Evolutionary conservation across 1,284 basidiomycete species (phyloP).

Genomic region (Naganishia sp.): DNA sequence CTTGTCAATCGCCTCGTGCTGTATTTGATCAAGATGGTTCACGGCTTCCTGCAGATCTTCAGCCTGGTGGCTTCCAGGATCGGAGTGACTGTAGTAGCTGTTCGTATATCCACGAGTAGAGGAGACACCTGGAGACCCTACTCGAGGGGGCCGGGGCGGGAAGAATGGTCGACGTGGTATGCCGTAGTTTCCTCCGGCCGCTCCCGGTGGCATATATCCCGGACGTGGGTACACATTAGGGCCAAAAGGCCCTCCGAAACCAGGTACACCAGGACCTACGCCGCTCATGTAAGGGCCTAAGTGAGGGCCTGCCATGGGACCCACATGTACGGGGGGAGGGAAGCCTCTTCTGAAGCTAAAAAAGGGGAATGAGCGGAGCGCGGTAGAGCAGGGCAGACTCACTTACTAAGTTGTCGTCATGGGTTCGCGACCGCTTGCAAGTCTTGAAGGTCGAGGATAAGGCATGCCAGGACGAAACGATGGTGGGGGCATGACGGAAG

Average conservation of each 20-base stretch:
- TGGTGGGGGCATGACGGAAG: conserved; percentile 35
- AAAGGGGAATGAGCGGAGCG: not conserved
- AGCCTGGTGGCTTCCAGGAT: conserved; percentile 21
- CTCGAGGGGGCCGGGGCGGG: conserved; percentile 30
- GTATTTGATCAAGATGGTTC: conserved; percentile 26
- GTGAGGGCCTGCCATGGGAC: conserved; percentile 45
- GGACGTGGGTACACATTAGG: conserved; percentile 38
- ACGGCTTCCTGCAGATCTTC: conserved; percentile 29
- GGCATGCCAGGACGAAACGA: conserved; percentile 36
- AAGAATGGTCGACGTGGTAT: conserved; percentile 30
- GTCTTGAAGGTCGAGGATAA: conserved; percentile 35
- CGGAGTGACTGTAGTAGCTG: conserved; percentile 32
- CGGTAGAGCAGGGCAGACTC: not conserved
- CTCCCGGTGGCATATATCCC: conserved; percentile 33
- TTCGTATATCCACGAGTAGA: conserved; percentile 31
- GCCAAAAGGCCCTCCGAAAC: conserved; percentile 50
- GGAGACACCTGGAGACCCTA: conserved; percentile 13
- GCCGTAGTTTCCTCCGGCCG: conserved; percentile 31
- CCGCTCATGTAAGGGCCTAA: conserved; percentile 51
- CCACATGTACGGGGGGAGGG: conserved; percentile 43
- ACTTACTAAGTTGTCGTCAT: conserved; percentile 52
- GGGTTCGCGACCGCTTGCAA: conserved; percentile 48
- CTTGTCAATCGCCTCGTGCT: conserved; percentile 28
- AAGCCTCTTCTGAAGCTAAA: conserved; percentile 50
- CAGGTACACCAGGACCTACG: conserved; percentile 47